Percentiles rank a stretch among this genome's conserved stretches.
Conservation (phyloP, 305 asterid genomes). For the Caryopteris hybrid region DNA sequence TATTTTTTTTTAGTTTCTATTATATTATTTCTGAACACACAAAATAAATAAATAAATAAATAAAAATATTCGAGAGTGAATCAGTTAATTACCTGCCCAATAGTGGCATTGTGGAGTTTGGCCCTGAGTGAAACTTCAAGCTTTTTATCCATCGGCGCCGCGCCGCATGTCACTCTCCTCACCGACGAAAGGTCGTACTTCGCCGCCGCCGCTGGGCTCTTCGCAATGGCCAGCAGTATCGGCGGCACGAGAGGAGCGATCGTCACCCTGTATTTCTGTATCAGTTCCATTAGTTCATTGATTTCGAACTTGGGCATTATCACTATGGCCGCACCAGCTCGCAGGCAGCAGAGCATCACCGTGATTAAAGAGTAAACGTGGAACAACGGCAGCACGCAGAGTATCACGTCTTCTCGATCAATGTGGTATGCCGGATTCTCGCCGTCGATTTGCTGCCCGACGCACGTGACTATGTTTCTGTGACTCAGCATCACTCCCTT, state of each 20-base stretch:
- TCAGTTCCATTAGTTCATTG: slow-evolving; percentile 36
- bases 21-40: too few relatives aligned
- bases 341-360: slow-evolving; percentile 39
- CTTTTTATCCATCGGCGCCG: slow-evolving; percentile 65
- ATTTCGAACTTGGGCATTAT: slow-evolving; percentile 59
- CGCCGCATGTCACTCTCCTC: slow-evolving; percentile 57
- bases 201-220: slow-evolving; percentile 31
- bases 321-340: slow-evolving; percentile 56
- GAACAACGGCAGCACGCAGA: slow-evolving; percentile 63
- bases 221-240: slow-evolving; percentile 51
- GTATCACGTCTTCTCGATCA: slow-evolving; percentile 31
- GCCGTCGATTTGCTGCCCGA: slow-evolving; percentile 63
- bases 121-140: slow-evolving; percentile 41
- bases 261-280: slow-evolving; percentile 49
- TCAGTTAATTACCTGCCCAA: slow-evolving; percentile 56
- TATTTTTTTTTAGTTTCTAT: too few relatives aligned
- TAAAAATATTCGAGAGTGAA: too few relatives aligned
- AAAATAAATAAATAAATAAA: too few relatives aligned
- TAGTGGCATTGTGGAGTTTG: slow-evolving; percentile 53
- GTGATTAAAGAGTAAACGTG: slow-evolving; percentile 50
- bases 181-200: slow-evolving; percentile 43
- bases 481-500: slow-evolving; percentile 77
- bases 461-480: slow-evolving; percentile 47
- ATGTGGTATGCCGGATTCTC: slow-evolving; percentile 48
- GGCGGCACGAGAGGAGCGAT: slow-evolving; percentile 71